Base-by-base conservation (phyloP, 176 grass and related monocot genomes). In the Dactylis glomerata region DNA sequence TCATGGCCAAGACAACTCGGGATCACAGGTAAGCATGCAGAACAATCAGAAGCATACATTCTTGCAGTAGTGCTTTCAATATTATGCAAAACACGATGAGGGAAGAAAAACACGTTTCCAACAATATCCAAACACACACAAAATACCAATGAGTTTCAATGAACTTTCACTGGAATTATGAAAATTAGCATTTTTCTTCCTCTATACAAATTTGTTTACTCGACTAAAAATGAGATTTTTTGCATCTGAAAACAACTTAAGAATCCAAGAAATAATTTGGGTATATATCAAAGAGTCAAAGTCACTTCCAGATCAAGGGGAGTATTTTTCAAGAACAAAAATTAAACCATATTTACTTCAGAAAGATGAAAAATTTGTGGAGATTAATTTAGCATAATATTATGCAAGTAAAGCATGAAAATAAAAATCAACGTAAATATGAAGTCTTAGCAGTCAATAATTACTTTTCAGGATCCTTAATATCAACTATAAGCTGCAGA, bases 401-500 rank as follows among this genome's bases (percentile, higher is more conserved):
- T 30, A 47, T 77, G 52, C 2, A 63, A 69, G 69, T 57, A 41
- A 6, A 82, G 56, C n/a, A 42, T 23, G n/a, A 83, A 65, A 71
- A 62, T n/a, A 78, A 38, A 85, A 49, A 61, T 12, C 19, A 63
- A 80, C 81, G 33, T 42, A 83, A 85, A 79, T 27, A 61, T 62
- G 74, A 73, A 72, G 58, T 17, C n/a, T 62, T 33, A 80, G 57
- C 26, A 44, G 77, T 71, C 26, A 63, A 63, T 64, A 64, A 64
- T 30, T 72, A 76, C 96, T 91, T 99, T 83, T 93, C 49, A 2
- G 91, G 90, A 51, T 95, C 96, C 66, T 92, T 92, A 46, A 95
- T 90, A 46, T 96, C 96, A 73, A 89, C 92, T 92, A 99, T 94
- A 83, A 98, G 88, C 57, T 94, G 91, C 76, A 96, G 84, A 75